Percentiles rank a stretch among this genome's conserved stretches.
Conservation (phyloP, 163 green algal genomes). For the Chlamydomonas reinhardtii region DNA sequence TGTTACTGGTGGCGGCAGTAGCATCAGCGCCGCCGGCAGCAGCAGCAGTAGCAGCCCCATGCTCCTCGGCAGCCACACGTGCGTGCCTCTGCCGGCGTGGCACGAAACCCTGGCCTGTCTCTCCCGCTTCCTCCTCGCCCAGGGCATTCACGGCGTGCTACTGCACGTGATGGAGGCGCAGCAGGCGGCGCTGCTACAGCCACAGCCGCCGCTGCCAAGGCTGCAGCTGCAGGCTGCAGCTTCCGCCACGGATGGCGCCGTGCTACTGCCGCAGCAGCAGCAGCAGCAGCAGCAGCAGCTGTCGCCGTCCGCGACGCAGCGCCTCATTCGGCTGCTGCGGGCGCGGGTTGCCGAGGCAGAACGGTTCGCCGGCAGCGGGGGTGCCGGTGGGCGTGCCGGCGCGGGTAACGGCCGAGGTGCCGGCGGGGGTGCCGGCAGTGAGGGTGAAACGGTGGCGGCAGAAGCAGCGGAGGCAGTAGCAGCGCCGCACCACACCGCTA, state of each 20-base stretch:
- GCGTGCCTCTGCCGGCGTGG: conserved; percentile 12
- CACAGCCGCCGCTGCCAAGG: too few relatives aligned
- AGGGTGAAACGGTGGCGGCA: too few relatives aligned
- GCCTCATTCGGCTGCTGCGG: too few relatives aligned
- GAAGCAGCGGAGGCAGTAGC: too few relatives aligned
- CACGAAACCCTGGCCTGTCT: neutral
- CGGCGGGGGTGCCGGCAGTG: too few relatives aligned
- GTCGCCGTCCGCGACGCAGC: too few relatives aligned
- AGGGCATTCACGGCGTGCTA: neutral
- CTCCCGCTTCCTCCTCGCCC: neutral
- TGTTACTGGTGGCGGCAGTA: neutral
- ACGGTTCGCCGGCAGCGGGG: too few relatives aligned
- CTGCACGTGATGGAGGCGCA: neutral
- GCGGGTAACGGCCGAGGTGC: too few relatives aligned
- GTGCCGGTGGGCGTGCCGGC: too few relatives aligned
- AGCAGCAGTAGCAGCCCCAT: neutral
- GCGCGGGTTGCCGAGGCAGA: too few relatives aligned
- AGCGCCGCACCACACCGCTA: too few relatives aligned
- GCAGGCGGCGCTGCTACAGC: neutral
- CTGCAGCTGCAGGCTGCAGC: too few relatives aligned
- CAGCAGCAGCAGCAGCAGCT: neutral
- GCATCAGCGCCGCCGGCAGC: neutral
- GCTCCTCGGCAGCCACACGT: conserved; percentile 2
- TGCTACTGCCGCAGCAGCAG: neutral
- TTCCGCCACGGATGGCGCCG: neutral